Evolutionary conservation across 768 basidiomycete genomes (phyloP).

Genomic region (Peribolospora baueri): DNA sequence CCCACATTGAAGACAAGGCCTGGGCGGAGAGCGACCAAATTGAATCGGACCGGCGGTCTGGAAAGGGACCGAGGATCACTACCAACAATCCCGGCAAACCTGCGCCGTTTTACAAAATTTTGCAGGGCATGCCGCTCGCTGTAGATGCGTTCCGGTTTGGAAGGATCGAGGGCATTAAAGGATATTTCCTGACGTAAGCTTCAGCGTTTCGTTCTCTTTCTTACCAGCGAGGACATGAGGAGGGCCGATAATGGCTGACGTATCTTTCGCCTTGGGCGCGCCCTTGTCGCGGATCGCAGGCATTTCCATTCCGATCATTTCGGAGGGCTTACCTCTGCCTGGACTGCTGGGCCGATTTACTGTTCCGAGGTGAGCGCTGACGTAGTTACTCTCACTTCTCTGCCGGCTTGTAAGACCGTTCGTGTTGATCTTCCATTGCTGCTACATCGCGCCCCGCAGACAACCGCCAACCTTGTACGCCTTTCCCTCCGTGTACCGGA

Average conservation of each 20-base stretch:
- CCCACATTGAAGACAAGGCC: slow-evolving; percentile 47
- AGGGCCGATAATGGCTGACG: slow-evolving; percentile 1
- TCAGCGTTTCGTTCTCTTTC: background rate
- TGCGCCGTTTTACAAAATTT: slow-evolving; percentile 71
- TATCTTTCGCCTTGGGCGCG: background rate
- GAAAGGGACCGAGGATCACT: slow-evolving; percentile 10
- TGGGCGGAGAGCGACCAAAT: slow-evolving; percentile 53
- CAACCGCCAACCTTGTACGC: slow-evolving; percentile 71
- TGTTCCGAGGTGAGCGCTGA: slow-evolving; percentile 35
- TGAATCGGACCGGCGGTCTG: slow-evolving; percentile 17
- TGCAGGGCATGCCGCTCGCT: slow-evolving; percentile 92
- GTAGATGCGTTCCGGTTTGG: slow-evolving; percentile 96
- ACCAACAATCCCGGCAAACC: background rate
- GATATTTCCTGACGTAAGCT: slow-evolving; percentile 69
- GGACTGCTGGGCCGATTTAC: slow-evolving; percentile 84
- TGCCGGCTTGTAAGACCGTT: background rate
- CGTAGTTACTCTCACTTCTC: too few species aligned
- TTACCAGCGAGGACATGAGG: background rate
- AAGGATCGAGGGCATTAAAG: slow-evolving; percentile 59
- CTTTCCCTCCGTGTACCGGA: slow-evolving; percentile 74
- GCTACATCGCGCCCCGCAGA: slow-evolving; percentile 21
- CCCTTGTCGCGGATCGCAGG: slow-evolving; percentile 23
- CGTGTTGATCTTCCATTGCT: background rate
- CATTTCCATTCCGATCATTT: slow-evolving; percentile 97
- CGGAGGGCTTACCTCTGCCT: slow-evolving; percentile 50